Conservation (phyloP, 176 grass and related monocot species). For the Miscanthus lutarioriparius region DNA sequence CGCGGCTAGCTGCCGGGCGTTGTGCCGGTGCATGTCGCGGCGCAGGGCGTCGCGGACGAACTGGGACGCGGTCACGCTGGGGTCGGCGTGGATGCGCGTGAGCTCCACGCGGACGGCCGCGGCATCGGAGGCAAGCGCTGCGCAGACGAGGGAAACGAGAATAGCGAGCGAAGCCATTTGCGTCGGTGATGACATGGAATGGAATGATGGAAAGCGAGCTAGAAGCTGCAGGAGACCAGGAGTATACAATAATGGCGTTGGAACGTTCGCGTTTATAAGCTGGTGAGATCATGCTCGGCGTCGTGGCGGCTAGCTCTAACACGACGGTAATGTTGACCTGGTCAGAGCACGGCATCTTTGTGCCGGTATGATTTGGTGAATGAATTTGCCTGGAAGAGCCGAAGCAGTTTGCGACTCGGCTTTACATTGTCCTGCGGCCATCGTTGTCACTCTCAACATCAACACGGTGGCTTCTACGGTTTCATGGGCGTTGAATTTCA, state of each 20-base stretch:
- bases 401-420: neutral
- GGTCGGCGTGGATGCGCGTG: constrained; percentile 48
- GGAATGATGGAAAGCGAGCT: too few species aligned
- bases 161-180: constrained; percentile 6
- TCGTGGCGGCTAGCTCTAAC: neutral
- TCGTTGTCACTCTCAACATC: neutral
- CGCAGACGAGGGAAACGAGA: neutral
- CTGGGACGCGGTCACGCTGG: constrained; percentile 36
- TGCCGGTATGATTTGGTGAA: neutral
- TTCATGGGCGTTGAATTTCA: neutral
- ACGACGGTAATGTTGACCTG: neutral
- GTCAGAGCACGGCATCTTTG: constrained; percentile 42
- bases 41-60: constrained; percentile 48
- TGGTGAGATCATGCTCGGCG: neutral
- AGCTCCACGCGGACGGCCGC: constrained; percentile 49
- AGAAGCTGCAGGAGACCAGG: neutral
- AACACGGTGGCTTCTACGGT: constrained; percentile 2
- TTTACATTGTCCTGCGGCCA: neutral
- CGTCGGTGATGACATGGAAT: neutral
- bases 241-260: neutral
- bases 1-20: constrained; percentile 8
- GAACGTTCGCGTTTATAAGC: constrained; percentile 14
- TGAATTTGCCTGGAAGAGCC: constrained; percentile 30
- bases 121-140: neutral
- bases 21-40: constrained; percentile 44